phyloP scores from a whole-genome alignment of 2,329 filamentous ascomycete genomes.

The Monosporascus sp. region DNA sequence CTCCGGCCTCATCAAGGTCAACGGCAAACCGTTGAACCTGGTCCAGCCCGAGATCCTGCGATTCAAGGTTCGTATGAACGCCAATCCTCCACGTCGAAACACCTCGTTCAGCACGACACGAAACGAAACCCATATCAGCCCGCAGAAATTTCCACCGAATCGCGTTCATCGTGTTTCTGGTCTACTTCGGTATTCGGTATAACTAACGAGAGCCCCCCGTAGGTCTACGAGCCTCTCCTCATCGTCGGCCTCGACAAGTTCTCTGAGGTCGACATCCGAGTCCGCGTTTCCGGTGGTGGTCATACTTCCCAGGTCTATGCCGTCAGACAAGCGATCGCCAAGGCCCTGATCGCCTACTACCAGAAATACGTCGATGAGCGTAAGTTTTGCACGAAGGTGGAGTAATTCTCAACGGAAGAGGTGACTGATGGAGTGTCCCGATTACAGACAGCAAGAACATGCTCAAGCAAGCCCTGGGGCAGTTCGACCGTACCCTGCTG shows the following conservation, averaged over 20 bases:
- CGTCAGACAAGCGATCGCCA: slow-evolving; percentile 97
- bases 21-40: slow-evolving; percentile 90
- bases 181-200: neutral
- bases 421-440: neutral
- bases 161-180: no score
- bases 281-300: slow-evolving; percentile 94
- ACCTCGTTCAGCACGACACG: neutral
- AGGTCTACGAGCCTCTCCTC: slow-evolving; percentile 98
- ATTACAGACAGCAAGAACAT: slow-evolving; percentile 83
- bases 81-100: neutral
- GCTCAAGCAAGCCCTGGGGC: slow-evolving; percentile 93
- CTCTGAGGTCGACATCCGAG: slow-evolving; percentile 92
- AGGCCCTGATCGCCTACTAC: slow-evolving; percentile 97
- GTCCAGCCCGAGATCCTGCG: slow-evolving; percentile 95
- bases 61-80: slow-evolving; percentile 70
- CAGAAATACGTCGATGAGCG: slow-evolving; percentile 99
- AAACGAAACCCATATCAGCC: neutral
- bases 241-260: slow-evolving; percentile 98
- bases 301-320: slow-evolving; percentile 97
- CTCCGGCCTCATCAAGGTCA: slow-evolving; percentile 89
- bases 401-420: neutral
- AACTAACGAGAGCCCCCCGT: slow-evolving; percentile 11
- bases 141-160: slow-evolving; percentile 1
- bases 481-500: slow-evolving; percentile 95
- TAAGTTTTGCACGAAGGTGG: neutral